Evolutionary conservation across 176 grass and related monocot species (phyloP), one percentile per base, ranked within the genome.

Genomic region (Olyra latifolia): DNA sequence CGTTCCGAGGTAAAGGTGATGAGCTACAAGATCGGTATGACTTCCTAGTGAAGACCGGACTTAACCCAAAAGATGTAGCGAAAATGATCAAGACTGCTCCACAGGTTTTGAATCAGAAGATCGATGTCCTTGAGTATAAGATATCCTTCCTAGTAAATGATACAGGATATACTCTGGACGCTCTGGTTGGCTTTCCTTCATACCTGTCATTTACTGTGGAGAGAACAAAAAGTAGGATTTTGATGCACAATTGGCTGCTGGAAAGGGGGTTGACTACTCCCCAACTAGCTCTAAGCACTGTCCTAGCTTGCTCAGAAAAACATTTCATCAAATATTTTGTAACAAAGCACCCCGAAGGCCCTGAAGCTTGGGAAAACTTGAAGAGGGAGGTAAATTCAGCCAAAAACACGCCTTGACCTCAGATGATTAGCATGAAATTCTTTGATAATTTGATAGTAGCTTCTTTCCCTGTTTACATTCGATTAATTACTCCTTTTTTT

Each of bases 31-130:
- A 83, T 48, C 85, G 88, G 7, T 93, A 72, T 70, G 58, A 88
- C 27, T 93, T 88, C 49, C 56, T 93, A 54, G 85, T 93, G 62
- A 82, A 65, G 62, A 32, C 69, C 15, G 91, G 91, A 58, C 25
- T 93, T 23, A 69, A 88, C 35, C 78, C 62, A 14, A 43, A 85
- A 58, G 88, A 93, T 80, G 85, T 88, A 10, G 59, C 49, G 7
- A 22, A 55, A 23, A 90, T 88, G 88, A 83, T 93, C 78, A 93
- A 85, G 62, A 0, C 53, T 24, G 73, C 88, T n/a, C 88, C 91
- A 12, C 88, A 93, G 13, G 20, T 93, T 74, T 54, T 93, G 74
- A 93, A 93, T 55, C 91, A 90, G 82, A 90, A 76, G 78, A 85
- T 76, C 74, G 20, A 79, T 76, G 82, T 85, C 66, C 56, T 93